Evolutionary conservation across 345 rosid genomes (phyloP).

Genomic region (Triadica sebifera): DNA sequence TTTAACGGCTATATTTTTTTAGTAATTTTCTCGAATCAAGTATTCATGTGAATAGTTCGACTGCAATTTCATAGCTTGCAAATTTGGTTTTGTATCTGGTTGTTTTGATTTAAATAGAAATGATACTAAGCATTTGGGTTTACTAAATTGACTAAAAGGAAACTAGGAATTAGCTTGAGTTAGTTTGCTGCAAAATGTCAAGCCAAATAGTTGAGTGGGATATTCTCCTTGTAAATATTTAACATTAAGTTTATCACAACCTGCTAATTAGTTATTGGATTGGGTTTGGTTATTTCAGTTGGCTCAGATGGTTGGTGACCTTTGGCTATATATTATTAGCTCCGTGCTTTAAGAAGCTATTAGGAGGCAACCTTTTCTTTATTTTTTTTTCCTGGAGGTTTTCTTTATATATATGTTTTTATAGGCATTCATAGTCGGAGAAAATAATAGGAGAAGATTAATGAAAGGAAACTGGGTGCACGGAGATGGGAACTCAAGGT

Average conservation of each 20-base stretch:
- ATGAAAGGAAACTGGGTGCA: neutral
- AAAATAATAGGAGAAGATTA: neutral
- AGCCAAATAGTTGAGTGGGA: neutral
- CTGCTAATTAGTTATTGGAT: conserved; percentile 1
- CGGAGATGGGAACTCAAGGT: neutral
- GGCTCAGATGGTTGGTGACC: conserved; percentile 11
- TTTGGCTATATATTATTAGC: neutral
- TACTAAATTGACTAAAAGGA: neutral
- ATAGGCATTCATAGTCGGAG: neutral
- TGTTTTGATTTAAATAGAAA: conserved; percentile 1
- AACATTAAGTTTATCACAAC: neutral
- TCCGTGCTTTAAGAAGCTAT: neutral
- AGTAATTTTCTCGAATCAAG: neutral
- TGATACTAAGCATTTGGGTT: neutral
- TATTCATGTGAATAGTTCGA: neutral
- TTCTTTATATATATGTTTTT: neutral
- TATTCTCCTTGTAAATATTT: neutral
- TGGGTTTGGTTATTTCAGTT: neutral
- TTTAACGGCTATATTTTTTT: neutral
- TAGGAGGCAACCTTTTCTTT: neutral
- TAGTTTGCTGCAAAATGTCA: neutral
- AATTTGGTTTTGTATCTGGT: neutral
- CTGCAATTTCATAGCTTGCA: neutral
- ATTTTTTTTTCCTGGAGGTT: neutral
- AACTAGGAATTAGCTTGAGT: neutral